phyloP scores from a whole-genome alignment of 1,284 basidiomycete species.

The Cutaneotrichosporon spelunceum region DNA sequence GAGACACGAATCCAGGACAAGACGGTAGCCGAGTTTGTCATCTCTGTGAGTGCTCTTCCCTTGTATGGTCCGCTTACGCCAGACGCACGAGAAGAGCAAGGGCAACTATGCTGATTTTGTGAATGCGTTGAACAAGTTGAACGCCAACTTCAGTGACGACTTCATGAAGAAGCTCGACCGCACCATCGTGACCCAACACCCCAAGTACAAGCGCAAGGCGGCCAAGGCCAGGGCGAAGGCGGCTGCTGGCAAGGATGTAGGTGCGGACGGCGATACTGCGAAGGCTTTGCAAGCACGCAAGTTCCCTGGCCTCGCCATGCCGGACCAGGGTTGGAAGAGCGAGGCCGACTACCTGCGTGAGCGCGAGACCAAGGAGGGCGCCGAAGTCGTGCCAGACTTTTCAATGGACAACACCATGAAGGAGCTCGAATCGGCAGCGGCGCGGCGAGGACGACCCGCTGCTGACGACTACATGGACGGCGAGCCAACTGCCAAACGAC shows the following conservation, averaged over 20 bases:
- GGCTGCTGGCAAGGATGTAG: slow-evolving; percentile 29
- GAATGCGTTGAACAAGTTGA: slow-evolving; percentile 70
- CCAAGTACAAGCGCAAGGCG: slow-evolving; percentile 83
- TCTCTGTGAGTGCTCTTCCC: slow-evolving; percentile 54
- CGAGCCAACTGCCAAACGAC: slow-evolving; percentile 59
- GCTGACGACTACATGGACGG: slow-evolving; percentile 54
- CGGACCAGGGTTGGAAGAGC: slow-evolving; percentile 63
- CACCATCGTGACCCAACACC: slow-evolving; percentile 89
- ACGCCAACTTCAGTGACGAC: slow-evolving; percentile 82
- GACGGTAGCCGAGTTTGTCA: slow-evolving; percentile 90
- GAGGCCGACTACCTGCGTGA: slow-evolving; percentile 55
- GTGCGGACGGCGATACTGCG: slow-evolving; percentile 54
- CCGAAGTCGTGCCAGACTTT: slow-evolving; percentile 54
- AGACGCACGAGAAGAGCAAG: slow-evolving; percentile 79
- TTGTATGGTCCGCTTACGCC: slow-evolving; percentile 9
- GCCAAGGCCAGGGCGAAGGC: slow-evolving; percentile 51
- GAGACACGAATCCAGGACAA: slow-evolving; percentile 77
- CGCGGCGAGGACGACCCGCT: slow-evolving; percentile 53
- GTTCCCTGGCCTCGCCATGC: slow-evolving; percentile 87
- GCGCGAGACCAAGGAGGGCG: slow-evolving; percentile 53
- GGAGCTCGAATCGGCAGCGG: slow-evolving; percentile 65
- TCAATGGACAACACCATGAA: slow-evolving; percentile 80
- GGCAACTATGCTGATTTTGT: slow-evolving; percentile 62
- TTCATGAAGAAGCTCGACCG: slow-evolving; percentile 92
- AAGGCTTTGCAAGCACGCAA: slow-evolving; percentile 73